Conservation (phyloP, 768 basidiomycete species). For the Gloeostereum incarnatum region DNA sequence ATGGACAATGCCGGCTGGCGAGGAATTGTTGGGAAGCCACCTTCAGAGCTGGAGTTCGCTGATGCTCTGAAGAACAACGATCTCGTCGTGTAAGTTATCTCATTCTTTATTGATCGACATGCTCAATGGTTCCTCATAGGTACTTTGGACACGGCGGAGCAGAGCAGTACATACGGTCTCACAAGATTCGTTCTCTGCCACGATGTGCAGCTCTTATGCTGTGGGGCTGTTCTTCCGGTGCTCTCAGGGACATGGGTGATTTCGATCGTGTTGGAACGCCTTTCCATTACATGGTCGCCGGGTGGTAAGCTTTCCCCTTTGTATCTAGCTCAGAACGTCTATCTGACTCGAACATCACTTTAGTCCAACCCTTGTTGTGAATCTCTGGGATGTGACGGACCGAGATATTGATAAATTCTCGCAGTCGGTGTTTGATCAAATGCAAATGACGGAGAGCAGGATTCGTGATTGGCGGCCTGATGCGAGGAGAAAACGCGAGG, state of each 20-base stretch:
- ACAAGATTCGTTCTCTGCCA: conserved; percentile 71
- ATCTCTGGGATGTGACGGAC: conserved; percentile 98
- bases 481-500: conserved; percentile 13
- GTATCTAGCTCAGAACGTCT: neutral
- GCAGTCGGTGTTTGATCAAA: conserved; percentile 68
- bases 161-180: conserved; percentile 88
- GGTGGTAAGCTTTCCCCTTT: conserved; percentile 60
- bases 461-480: conserved; percentile 12
- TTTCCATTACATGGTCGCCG: conserved; percentile 92
- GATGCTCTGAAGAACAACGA: conserved; percentile 67
- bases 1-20: conserved; percentile 78
- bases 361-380: conserved; percentile 89
- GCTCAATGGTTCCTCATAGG: conserved; percentile 28
- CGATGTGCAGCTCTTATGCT: conserved; percentile 94
- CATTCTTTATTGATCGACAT: neutral
- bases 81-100: conserved; percentile 76
- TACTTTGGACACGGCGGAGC: conserved; percentile 98
- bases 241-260: conserved; percentile 84
- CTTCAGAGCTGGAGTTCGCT: conserved; percentile 79
- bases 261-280: conserved; percentile 91
- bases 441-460: conserved; percentile 38
- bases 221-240: conserved; percentile 97
- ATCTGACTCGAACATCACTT: conserved; percentile 1
- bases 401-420: conserved; percentile 93
- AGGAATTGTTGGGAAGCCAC: conserved; percentile 64